Percentiles rank a stretch among this genome's conserved stretches.
Conservation (phyloP, 177 flowering plant genomes). For the Vitis hybrid region DNA sequence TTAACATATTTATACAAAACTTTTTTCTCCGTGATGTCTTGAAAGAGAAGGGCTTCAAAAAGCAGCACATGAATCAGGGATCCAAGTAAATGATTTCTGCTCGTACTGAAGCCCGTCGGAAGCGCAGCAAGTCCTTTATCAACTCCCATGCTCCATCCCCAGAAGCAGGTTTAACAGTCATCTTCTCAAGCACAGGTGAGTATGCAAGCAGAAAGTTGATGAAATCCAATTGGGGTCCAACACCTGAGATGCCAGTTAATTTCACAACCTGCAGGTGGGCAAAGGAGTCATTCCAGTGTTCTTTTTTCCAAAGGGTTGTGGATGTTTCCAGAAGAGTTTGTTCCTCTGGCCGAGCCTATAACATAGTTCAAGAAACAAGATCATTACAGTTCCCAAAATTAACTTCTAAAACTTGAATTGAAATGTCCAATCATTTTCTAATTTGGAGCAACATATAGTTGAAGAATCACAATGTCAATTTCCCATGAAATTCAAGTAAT, state of each 20-base stretch:
- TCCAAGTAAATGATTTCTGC: slow-evolving; percentile 49
- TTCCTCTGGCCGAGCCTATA: slow-evolving; percentile 45
- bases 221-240: slow-evolving; percentile 35
- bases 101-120: slow-evolving; percentile 38
- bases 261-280: slow-evolving; percentile 34
- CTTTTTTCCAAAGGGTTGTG: slow-evolving; percentile 19
- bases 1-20: no score
- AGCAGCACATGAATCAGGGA: slow-evolving; percentile 17
- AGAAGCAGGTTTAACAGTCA: slow-evolving; percentile 50
- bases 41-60: no score
- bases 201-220: slow-evolving; percentile 46
- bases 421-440: background rate
- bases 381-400: background rate
- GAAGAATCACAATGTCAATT: background rate
- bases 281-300: slow-evolving; percentile 21
- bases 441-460: background rate
- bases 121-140: slow-evolving; percentile 46
- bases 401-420: background rate
- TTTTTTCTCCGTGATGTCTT: no score
- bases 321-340: slow-evolving; percentile 1
- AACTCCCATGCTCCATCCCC: slow-evolving; percentile 35
- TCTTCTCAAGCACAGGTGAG: slow-evolving; percentile 46
- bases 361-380: background rate
- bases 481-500: background rate
- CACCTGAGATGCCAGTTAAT: slow-evolving; percentile 34